These are phyloP conservation scores for Marchantia paleacea DNA, from an alignment of 225 moss, liverwort and hornwort species.

Conservation along the genomic window DNA sequence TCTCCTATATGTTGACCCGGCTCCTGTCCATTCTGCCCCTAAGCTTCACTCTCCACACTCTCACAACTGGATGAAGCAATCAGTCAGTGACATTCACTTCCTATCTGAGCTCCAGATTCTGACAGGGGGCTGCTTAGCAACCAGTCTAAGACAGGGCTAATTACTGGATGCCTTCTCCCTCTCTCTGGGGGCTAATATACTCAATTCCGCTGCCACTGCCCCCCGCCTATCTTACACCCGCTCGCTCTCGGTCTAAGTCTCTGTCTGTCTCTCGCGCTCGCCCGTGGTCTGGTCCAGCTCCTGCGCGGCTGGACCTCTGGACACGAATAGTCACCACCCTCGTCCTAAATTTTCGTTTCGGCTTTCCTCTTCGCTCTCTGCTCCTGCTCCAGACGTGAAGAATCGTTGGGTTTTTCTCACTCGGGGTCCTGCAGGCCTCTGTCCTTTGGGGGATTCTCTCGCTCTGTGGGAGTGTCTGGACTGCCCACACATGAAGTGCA, in stretches of 20 bases:
- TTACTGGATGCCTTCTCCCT: constrained; percentile 8
- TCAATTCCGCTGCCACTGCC: neutral
- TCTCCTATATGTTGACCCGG: constrained; percentile 9
- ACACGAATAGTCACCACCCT: neutral
- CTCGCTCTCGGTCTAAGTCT: no score
- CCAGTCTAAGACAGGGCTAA: constrained; percentile 18
- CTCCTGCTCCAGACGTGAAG: constrained; percentile 8
- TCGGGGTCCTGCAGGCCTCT: neutral
- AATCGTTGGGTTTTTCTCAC: constrained; percentile 2
- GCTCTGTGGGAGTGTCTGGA: constrained; percentile 18
- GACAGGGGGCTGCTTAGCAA: constrained; percentile 19
- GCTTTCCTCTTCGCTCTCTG: neutral
- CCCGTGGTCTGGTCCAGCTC: neutral
- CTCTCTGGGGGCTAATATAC: neutral
- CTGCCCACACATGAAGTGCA: constrained; percentile 1
- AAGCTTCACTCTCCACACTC: constrained; percentile 7
- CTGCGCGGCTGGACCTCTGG: neutral
- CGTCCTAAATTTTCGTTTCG: neutral
- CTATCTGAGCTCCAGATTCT: constrained; percentile 3
- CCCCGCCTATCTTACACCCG: neutral
- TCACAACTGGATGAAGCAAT: constrained; percentile 11
- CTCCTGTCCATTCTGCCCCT: constrained; percentile 15
- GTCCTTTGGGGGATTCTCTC: constrained; percentile 13
- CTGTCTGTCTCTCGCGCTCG: neutral
- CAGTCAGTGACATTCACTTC: neutral